Percentiles rank a stretch among this genome's conserved stretches.
These are phyloP conservation scores for Eutrema japonicum DNA, from an alignment of 345 rosid genomes.

Conservation along the genomic window DNA sequence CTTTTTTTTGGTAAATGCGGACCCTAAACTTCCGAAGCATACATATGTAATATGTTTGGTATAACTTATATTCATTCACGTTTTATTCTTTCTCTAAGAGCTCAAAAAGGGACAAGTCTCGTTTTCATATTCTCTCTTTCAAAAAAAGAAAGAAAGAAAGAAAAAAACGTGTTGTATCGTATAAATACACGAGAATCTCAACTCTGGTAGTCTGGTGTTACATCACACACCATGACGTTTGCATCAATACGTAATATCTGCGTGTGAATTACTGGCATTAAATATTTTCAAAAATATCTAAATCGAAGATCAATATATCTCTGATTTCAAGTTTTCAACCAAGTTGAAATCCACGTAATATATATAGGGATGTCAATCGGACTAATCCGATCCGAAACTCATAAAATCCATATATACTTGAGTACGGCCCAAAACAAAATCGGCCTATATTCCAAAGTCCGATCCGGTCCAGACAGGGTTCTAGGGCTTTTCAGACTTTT, in stretches of 20 bases:
- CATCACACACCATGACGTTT: constrained; percentile 26
- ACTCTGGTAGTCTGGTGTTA: background rate
- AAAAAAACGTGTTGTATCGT: background rate
- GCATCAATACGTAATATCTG: constrained; percentile 22
- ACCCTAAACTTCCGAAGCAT: background rate
- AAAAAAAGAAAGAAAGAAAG: background rate
- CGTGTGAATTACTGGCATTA: too few relatives aligned
- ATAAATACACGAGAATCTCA: constrained; percentile 29
- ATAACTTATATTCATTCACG: background rate
- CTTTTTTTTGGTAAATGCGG: background rate
- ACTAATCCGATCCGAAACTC: too few relatives aligned
- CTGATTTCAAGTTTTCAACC: too few relatives aligned
- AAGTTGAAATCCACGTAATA: too few relatives aligned
- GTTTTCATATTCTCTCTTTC: constrained; percentile 21
- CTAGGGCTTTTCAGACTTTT: too few relatives aligned
- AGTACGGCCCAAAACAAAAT: too few relatives aligned
- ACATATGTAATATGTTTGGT: background rate
- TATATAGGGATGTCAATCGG: too few relatives aligned
- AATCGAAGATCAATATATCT: too few relatives aligned
- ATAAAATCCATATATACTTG: too few relatives aligned
- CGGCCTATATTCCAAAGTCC: too few relatives aligned
- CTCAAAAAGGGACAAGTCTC: constrained; percentile 4
- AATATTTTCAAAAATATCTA: too few relatives aligned
- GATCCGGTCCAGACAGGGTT: too few relatives aligned
- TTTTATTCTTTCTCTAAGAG: background rate